phyloP scores from a whole-genome alignment of 2,329 filamentous ascomycete genomes.

The Venturia carpophila region DNA sequence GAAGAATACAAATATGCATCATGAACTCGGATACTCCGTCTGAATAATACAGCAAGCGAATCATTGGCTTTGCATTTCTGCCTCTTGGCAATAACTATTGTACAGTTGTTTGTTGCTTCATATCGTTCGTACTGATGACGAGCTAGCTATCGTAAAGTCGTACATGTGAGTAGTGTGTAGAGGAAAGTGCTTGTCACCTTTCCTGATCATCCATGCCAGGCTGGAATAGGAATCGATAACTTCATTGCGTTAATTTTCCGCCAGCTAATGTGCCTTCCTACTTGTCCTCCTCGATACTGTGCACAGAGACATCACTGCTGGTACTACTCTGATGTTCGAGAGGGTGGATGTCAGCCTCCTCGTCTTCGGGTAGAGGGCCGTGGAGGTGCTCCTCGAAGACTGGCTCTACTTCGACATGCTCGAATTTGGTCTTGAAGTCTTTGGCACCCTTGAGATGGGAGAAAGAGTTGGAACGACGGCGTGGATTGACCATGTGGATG shows the following conservation, averaged over 20 bases:
- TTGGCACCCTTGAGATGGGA: conserved; percentile 60
- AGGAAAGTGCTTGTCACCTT: neutral
- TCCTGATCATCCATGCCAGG: neutral
- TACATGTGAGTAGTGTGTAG: neutral
- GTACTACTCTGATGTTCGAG: conserved; percentile 18
- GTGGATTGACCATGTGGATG: conserved; percentile 71
- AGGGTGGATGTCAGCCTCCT: conserved; percentile 36
- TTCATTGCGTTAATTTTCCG: neutral
- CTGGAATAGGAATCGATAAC: neutral
- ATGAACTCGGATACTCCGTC: no score
- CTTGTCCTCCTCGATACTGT: conserved; percentile 18
- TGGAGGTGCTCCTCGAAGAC: conserved; percentile 85
- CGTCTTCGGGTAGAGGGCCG: conserved; percentile 52
- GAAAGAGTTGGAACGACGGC: conserved; percentile 89
- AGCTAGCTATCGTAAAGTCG: neutral
- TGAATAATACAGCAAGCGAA: no score
- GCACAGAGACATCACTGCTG: conserved; percentile 12
- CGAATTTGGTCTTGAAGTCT: conserved; percentile 95
- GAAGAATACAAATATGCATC: no score
- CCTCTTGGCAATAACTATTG: conserved; percentile 12
- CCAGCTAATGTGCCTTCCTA: neutral
- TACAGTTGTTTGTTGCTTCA: neutral
- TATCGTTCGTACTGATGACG: neutral
- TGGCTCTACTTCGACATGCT: conserved; percentile 78
- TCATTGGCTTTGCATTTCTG: neutral